Percentiles rank a stretch among this genome's conserved stretches.
Evolutionary conservation across 352 stramenopile species (phyloP).

Genomic region (Globisporangium splendens): DNA sequence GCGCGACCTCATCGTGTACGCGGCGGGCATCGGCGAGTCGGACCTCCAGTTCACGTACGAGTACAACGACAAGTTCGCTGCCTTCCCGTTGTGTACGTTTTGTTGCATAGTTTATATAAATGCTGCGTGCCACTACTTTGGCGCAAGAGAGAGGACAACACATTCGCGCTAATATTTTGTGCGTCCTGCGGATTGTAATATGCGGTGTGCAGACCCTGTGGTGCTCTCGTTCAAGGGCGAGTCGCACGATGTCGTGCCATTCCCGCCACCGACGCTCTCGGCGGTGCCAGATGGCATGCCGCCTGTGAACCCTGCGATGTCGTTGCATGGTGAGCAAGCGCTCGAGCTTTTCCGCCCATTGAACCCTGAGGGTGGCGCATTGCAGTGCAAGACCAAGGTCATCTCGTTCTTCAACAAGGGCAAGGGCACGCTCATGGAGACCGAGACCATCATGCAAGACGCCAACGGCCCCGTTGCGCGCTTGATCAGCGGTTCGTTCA

Average conservation of each 20-base stretch:
- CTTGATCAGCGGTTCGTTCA: conserved; percentile 79
- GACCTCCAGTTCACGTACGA: conserved; percentile 89
- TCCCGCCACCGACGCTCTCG: conserved; percentile 70
- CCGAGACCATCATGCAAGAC: conserved; percentile 78
- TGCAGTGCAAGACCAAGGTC: conserved; percentile 62
- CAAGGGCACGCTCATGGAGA: conserved; percentile 81
- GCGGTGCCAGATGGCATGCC: conserved; percentile 65
- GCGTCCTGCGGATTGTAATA: not conserved
- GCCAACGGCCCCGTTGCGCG: conserved; percentile 55
- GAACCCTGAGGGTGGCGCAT: conserved; percentile 42
- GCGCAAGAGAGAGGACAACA: no score
- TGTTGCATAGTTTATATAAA: no score
- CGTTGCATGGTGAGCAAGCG: conserved; percentile 84
- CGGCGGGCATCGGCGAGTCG: conserved; percentile 83
- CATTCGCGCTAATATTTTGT: not conserved
- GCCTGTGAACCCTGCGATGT: conserved; percentile 76
- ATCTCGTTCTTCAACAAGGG: conserved; percentile 85
- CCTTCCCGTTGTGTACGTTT: conserved; percentile 76
- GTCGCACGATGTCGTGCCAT: conserved; percentile 84
- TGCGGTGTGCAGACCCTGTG: conserved; percentile 59
- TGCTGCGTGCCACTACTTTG: no score
- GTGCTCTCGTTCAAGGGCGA: conserved; percentile 86
- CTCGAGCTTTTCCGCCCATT: conserved; percentile 78
- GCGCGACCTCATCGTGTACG: conserved; percentile 88
- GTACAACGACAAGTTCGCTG: conserved; percentile 76